Percentiles rank a stretch among this genome's conserved stretches.
phyloP scores from a whole-genome alignment of 257 asterid genomes.

The Solanum chmielewskii region DNA sequence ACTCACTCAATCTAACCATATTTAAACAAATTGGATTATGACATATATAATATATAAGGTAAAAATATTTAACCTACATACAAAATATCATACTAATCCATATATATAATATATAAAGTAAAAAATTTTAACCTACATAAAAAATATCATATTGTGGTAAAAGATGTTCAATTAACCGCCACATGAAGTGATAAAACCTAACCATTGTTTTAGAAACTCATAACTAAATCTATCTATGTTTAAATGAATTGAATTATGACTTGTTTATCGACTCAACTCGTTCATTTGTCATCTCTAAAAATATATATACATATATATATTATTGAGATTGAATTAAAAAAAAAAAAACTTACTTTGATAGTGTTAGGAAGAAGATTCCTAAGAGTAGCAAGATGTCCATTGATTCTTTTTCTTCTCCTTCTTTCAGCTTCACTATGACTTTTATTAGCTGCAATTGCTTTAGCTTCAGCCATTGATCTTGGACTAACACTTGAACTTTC shows the following conservation, averaged over 20 bases:
- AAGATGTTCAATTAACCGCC: neutral
- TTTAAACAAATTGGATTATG: neutral
- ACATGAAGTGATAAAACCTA: neutral
- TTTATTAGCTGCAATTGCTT: slow-evolving; percentile 60
- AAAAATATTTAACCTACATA: neutral
- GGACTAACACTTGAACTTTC: slow-evolving; percentile 33
- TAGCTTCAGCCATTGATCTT: slow-evolving; percentile 60
- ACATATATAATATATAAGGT: neutral
- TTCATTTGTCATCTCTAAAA: neutral
- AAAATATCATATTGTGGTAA: rapidly evolving
- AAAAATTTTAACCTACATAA: neutral
- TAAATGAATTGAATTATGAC: neutral
- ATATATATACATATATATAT: neutral
- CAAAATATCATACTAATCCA: neutral
- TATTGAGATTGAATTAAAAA: too few relatives aligned
- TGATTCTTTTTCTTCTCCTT: slow-evolving; percentile 72
- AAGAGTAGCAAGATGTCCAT: slow-evolving; percentile 83
- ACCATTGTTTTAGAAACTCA: neutral
- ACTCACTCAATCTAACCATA: neutral
- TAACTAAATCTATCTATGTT: neutral
- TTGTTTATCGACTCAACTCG: neutral
- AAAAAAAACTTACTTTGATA: slow-evolving; percentile 42
- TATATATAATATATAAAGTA: neutral
- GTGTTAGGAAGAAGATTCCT: slow-evolving; percentile 70
- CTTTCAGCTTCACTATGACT: slow-evolving; percentile 93